phyloP scores from a whole-genome alignment of 164 flowering plant genomes.

The Sextonia rubra region DNA sequence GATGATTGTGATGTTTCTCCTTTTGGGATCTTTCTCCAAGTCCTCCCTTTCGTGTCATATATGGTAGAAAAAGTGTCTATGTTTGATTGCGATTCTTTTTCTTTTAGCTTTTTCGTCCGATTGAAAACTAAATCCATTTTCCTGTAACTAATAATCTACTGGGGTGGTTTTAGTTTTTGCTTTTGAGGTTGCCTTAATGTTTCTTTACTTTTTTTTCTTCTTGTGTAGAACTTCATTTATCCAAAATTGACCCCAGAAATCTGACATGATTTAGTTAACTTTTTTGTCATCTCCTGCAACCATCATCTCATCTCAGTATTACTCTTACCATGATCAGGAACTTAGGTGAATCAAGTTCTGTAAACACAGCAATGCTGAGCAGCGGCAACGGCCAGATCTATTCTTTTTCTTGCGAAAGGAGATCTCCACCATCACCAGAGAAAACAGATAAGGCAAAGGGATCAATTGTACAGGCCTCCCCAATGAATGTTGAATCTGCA shows the following conservation, averaged over 20 bases:
- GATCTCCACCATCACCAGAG: conserved; percentile 21
- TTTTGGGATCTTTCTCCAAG: too few species aligned
- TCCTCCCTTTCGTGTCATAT: too few species aligned
- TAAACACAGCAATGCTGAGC: conserved; percentile 18
- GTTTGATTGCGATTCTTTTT: not conserved
- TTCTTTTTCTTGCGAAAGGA: conserved; percentile 18
- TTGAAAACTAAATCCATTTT: too few species aligned
- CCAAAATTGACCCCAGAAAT: too few species aligned
- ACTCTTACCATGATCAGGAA: conserved; percentile 18
- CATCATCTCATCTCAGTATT: not conserved
- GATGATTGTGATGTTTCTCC: too few species aligned
- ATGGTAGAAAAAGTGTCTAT: too few species aligned
- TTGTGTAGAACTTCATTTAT: not conserved
- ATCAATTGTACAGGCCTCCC: not conserved
- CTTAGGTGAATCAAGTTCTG: conserved; percentile 18
- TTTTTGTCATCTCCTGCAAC: too few species aligned
- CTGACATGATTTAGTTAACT: too few species aligned
- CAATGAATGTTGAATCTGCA: conserved; percentile 9
- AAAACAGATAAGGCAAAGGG: conserved; percentile 19
- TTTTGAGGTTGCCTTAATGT: too few species aligned
- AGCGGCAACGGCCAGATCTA: conserved; percentile 5
- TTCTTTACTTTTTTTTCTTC: not conserved
- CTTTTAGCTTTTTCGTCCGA: not conserved
- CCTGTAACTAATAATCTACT: too few species aligned
- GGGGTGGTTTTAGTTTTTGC: too few species aligned